Percentiles rank a stretch among this genome's conserved stretches.
Evolutionary conservation across 768 basidiomycete genomes (phyloP).

Genomic region (Chlorophyllum brunneum): DNA sequence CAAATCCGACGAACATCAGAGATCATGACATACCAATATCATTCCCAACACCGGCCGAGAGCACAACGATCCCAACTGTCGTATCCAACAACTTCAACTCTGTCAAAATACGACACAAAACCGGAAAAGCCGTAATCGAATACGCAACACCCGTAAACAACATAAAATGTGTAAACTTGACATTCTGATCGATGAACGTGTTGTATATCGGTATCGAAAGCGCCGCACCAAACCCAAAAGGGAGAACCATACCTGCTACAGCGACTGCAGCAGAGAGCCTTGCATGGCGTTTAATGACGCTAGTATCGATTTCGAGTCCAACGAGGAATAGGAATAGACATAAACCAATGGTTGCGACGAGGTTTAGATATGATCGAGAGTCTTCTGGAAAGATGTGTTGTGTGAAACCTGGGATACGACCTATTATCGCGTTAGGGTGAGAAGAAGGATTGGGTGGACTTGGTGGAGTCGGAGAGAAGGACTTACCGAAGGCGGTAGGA

Average conservation of each 20-base stretch:
- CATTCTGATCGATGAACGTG: conserved; percentile 61
- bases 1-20: conserved; percentile 1
- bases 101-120: conserved; percentile 82
- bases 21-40: conserved; percentile 49
- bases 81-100: conserved; percentile 92
- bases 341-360: conserved; percentile 86
- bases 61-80: conserved; percentile 86
- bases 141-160: conserved; percentile 92
- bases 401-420: conserved; percentile 88
- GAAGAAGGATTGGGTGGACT: not conserved
- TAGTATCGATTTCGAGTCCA: conserved; percentile 84
- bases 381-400: conserved; percentile 74
- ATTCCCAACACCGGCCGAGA: conserved; percentile 89
- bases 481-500: conserved; percentile 44
- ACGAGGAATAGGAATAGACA: conserved; percentile 90
- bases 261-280: conserved; percentile 67
- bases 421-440: conserved; percentile 21
- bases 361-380: conserved; percentile 74
- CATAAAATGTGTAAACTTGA: conserved; percentile 87
- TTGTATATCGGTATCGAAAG: conserved; percentile 63
- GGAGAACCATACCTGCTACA: conserved; percentile 79
- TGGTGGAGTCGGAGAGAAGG: not conserved
- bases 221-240: conserved; percentile 81
- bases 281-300: conserved; percentile 75
- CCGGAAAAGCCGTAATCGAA: conserved; percentile 84